Evolutionary conservation across 805 yeast genomes (phyloP).

Genomic region (Wickerhamiella lipophila): DNA sequence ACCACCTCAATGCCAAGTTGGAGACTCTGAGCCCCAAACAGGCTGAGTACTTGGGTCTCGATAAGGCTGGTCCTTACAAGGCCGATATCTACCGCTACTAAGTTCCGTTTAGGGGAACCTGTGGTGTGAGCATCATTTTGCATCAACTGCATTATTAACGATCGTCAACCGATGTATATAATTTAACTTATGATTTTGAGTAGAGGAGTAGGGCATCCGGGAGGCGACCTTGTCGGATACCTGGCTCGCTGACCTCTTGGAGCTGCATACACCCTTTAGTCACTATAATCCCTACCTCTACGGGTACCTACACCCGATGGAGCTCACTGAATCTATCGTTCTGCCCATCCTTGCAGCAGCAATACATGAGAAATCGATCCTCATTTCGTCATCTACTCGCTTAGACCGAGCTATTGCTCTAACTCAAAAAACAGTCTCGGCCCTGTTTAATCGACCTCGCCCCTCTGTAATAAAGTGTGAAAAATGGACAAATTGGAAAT

Average conservation of each 20-base stretch:
- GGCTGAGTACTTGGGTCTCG: conserved; percentile 88
- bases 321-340: background rate
- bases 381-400: background rate
- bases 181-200: background rate
- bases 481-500: conserved; percentile 6
- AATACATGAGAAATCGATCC: background rate
- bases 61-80: conserved; percentile 93
- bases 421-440: background rate
- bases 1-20: conserved; percentile 83
- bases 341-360: conserved; percentile 2
- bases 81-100: conserved; percentile 97
- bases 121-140: conserved; percentile 14
- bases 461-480: conserved; percentile 1
- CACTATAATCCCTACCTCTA: too few species aligned
- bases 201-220: too few species aligned
- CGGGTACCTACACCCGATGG: background rate
- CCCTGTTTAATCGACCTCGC: background rate
- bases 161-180: conserved; percentile 13
- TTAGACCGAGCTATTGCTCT: background rate
- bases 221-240: too few species aligned
- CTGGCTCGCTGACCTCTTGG: too few species aligned
- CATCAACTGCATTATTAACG: conserved; percentile 24
- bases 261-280: too few species aligned
- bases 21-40: conserved; percentile 64
- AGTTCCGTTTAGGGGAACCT: conserved; percentile 16